Conservation (phyloP, 352 stramenopile species). For the Pythium apleroticum region DNA sequence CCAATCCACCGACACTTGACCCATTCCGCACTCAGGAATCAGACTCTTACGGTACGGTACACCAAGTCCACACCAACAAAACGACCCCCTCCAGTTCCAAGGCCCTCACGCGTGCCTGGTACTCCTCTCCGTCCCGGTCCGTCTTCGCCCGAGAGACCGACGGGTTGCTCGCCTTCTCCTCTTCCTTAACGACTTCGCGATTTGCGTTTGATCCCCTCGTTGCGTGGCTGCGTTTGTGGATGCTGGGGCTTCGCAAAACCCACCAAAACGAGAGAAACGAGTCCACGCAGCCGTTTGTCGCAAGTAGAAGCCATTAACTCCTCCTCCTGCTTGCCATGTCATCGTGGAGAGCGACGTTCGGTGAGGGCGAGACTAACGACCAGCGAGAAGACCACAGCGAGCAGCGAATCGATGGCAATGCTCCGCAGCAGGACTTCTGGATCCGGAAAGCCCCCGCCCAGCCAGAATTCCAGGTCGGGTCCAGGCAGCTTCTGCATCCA, state of each 20-base stretch:
- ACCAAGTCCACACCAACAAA: conserved; percentile 22
- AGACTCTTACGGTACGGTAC: conserved; percentile 17
- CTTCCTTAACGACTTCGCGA: background rate
- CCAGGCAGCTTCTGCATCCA: background rate
- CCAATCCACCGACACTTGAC: background rate
- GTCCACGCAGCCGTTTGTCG: conserved; percentile 2
- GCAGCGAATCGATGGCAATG: background rate
- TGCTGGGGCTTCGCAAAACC: background rate
- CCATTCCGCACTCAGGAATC: conserved; percentile 12
- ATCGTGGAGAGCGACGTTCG: conserved; percentile 13
- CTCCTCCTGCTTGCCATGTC: conserved; percentile 7
- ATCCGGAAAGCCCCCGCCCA: background rate
- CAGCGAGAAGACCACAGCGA: background rate
- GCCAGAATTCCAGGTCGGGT: background rate
- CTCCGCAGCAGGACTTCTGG: conserved; percentile 1
- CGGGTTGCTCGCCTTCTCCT: background rate
- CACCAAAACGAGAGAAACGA: background rate
- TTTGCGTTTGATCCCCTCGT: background rate
- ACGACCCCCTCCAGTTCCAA: conserved; percentile 7
- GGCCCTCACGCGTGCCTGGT: background rate
- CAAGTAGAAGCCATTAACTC: background rate
- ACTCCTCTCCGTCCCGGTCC: conserved; percentile 4
- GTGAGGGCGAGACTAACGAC: background rate
- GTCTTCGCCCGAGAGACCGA: background rate
- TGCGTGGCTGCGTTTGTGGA: background rate